A percentile compares a stretch with the other conserved stretches of the same genome.
Evolutionary conservation across 305 asterid species (phyloP).

Genomic region (Fraxinus paxiana): DNA sequence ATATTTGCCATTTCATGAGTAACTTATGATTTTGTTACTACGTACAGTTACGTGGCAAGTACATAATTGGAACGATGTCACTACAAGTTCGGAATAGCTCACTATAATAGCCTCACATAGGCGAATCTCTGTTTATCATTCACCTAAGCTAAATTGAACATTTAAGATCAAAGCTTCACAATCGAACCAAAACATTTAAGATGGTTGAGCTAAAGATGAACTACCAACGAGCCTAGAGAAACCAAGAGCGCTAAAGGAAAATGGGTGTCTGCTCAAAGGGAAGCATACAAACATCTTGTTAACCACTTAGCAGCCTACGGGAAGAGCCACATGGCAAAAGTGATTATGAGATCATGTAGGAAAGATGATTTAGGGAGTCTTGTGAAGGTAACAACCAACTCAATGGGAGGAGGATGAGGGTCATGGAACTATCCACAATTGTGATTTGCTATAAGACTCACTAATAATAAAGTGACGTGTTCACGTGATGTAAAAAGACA

Average conservation of each 20-base stretch:
- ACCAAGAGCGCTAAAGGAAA: background rate
- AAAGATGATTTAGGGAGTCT: background rate
- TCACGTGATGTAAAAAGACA: background rate
- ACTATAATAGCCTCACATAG: background rate
- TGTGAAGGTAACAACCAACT: background rate
- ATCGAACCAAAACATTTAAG: background rate
- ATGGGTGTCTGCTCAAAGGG: background rate
- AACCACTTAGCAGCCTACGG: background rate
- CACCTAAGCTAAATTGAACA: background rate
- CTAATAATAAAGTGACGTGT: background rate
- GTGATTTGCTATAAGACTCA: background rate
- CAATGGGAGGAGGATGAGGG: background rate
- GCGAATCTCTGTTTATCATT: background rate
- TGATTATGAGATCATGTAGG: background rate
- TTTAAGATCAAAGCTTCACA: background rate
- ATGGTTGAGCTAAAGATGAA: background rate
- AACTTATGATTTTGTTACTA: background rate
- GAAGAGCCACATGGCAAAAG: background rate
- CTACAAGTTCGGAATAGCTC: background rate
- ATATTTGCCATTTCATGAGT: background rate
- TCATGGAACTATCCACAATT: background rate
- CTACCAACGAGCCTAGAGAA: background rate
- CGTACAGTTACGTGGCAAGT: background rate
- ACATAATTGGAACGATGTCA: background rate
- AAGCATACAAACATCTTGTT: background rate